Evolutionary conservation across 2,329 filamentous ascomycete genomes (phyloP), one percentile per base, ranked within the genome.

Genomic region (Diplodia sapinea): DNA sequence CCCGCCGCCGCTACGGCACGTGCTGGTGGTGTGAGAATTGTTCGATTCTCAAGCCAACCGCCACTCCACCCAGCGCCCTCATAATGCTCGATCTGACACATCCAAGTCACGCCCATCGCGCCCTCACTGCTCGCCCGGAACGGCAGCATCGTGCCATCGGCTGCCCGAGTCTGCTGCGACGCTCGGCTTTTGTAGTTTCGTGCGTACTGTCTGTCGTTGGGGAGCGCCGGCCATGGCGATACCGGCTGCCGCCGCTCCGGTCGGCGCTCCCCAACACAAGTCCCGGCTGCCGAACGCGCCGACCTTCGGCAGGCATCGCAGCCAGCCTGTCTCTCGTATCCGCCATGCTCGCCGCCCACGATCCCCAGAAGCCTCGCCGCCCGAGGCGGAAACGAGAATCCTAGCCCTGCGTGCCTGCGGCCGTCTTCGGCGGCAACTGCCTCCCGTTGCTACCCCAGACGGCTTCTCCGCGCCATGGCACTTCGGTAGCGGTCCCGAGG

Each of bases 21-120:
- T 63, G 59, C 59, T 63, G 59, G 59, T 63, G 59, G 59, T 51
- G 59, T 63, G 59, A 63, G 40, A 51, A 63, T 63, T 51, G 59
- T 51, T 51, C 59, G 47, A 63, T 63, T 63, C 59, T 63, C 59
- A 38, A 62, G 57, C 47, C 59, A 63, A 63, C 36, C 47, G 33
- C 23, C 57, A 47, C 57, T 50, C 59, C 59, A 51, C 59, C 59
- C 40, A 29, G 13, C 43, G 50, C 59, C 29, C 47, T 63, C 43
- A 38, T n/a, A 36, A 51, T 51, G 57, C 17, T 15, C 26, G 12
- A 29, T 62, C 57, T 62, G 57, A 62, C 57, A 50, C 57, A 62
- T 50, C 57, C 40, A 17, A 33, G 43, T 59, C 56, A 59, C 23
- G 36, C 38, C 20, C 56, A 7, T 3, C 29, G 31, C 31, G 31